Base-by-base conservation (phyloP, 2,329 filamentous ascomycete species). In the Capronia epimyces region DNA sequence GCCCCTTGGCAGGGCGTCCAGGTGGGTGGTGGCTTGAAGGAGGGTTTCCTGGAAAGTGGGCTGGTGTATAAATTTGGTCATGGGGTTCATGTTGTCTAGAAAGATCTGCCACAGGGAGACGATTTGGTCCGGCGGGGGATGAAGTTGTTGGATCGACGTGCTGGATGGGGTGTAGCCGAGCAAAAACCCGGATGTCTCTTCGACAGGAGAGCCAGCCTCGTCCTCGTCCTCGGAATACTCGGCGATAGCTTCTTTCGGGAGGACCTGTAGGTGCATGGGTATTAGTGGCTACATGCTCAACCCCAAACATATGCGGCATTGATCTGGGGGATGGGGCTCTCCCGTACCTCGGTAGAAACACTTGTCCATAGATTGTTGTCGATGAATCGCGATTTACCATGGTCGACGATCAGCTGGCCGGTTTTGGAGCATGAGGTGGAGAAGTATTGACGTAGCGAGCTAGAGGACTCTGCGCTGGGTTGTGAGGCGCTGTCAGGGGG, bases 91-190 rank as follows among this genome's bases (percentile, higher is more conserved):
- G 54, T 87, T 82, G 43, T 87, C 81, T 4, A 89, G 70, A 58
- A 84, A 89, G 7, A 81, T 72, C 64, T 89, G 83, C 87, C 87
- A 91, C 3, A 91, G 74, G 44, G 77, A 76, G 61, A 87, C 82
- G 21, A 86, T 78, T 27, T 61, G 49, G 15, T 56, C 50, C 12
- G 60, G 42, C 5, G 45, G 50, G 3, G 65, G 66, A 37, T 67
- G 64, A 4, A 64, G 48, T 18, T 57, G 37, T 18, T 44, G 39
- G 24, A 59, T 36, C 10, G 27, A 41, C 43, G 54, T 32, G 49
- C 49, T 54, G 37, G 55, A 32, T 6, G 59, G 59, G 9, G 58
- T 61, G n/a, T 53, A 45, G 37, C 59, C 59, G 18, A 62, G 49
- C 15, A 62, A 21, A 25, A 59, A 57, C 24, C 59, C 57, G 9